These are phyloP conservation scores for Gastrolobium villosum DNA, from an alignment of 306 rosid genomes.

Conservation along the genomic window DNA sequence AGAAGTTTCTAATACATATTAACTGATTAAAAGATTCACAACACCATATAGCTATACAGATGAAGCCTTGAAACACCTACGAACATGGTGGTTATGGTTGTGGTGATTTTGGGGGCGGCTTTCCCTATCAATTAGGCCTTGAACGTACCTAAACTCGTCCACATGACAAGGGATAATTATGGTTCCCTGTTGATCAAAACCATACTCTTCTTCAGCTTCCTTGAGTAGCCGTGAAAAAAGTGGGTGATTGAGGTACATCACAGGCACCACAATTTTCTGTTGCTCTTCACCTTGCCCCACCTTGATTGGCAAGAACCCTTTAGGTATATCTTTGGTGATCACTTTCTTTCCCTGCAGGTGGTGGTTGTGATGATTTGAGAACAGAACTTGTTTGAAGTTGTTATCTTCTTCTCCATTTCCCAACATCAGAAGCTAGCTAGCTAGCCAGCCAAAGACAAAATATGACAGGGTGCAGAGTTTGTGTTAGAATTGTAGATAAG, in stretches of 20 bases:
- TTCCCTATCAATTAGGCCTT: constrained; percentile 67
- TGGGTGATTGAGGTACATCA: constrained; percentile 85
- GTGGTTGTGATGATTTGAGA: neutral
- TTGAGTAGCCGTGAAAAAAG: constrained; percentile 69
- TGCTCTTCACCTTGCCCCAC: constrained; percentile 75
- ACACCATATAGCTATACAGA: neutral
- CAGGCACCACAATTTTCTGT: constrained; percentile 79
- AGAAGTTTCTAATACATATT: neutral
- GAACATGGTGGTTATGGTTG: constrained; percentile 27
- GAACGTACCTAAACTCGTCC: constrained; percentile 69
- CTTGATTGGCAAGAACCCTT: constrained; percentile 78
- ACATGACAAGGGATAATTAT: constrained; percentile 81
- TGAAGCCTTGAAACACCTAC: constrained; percentile 40
- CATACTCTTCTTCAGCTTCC: constrained; percentile 88
- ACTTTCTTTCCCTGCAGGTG: constrained; percentile 47
- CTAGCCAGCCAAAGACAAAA: neutral
- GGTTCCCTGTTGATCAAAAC: constrained; percentile 85
- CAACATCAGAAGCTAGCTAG: constrained; percentile 30
- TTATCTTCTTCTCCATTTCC: constrained; percentile 23
- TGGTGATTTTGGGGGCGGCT: constrained; percentile 50
- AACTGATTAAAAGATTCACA: neutral
- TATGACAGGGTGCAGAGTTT: neutral
- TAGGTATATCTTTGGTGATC: constrained; percentile 34
- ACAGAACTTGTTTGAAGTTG: neutral
- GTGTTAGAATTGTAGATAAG: neutral